Evolutionary conservation across 176 grass and related monocot species (phyloP).

Genomic region (Chrysopogon serrulatus): DNA sequence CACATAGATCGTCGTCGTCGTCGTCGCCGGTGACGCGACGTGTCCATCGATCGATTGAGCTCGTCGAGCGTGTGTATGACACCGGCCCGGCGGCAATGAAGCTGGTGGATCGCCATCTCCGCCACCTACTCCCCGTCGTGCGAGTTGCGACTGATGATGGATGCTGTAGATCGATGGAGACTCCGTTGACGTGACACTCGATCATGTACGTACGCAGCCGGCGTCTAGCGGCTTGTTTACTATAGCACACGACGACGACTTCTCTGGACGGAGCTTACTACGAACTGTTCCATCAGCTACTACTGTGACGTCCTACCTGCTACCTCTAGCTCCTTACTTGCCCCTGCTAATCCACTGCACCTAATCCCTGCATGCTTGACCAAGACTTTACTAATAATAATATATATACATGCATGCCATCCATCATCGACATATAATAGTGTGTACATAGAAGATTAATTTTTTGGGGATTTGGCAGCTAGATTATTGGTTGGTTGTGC

Average conservation of each 20-base stretch:
- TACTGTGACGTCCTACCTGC: constrained; percentile 18
- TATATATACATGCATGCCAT: not conserved
- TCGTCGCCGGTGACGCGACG: not conserved
- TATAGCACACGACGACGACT: not conserved
- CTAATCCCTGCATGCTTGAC: constrained; percentile 5
- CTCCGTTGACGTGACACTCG: not conserved
- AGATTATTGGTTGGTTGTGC: not conserved
- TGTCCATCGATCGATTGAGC: not conserved
- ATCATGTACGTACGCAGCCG: not conserved
- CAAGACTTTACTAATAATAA: not conserved
- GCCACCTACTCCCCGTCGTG: not conserved
- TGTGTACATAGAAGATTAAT: not conserved
- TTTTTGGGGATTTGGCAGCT: not conserved
- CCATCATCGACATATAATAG: not conserved
- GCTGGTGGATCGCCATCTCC: not conserved
- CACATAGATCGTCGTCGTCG: not conserved
- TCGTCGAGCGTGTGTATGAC: not conserved
- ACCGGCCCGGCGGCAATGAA: not conserved
- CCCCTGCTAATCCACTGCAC: constrained; percentile 33
- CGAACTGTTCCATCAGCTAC: constrained; percentile 2
- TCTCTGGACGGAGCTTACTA: not conserved
- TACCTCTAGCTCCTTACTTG: not conserved
- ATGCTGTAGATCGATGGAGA: not conserved
- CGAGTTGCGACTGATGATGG: not conserved
- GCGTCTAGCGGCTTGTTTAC: not conserved